Conservation (phyloP, 306 rosid species). For the Lathyrus tuberosus region DNA sequence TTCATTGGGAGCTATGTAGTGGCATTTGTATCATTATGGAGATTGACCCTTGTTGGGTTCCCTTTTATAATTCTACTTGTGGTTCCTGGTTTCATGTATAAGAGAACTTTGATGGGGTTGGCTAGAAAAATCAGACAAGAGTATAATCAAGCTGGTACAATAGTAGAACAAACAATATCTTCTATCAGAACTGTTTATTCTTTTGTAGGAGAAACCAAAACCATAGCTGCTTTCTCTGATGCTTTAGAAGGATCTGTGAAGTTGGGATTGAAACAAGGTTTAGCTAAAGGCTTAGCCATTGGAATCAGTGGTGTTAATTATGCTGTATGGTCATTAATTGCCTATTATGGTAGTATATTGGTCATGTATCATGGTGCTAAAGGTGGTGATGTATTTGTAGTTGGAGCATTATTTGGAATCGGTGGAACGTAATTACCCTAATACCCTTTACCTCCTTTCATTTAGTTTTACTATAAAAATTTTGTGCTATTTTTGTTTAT, state of each 20-base stretch:
- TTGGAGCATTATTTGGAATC: constrained; percentile 65
- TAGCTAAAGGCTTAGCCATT: constrained; percentile 86
- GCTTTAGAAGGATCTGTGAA: constrained; percentile 68
- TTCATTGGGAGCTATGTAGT: constrained; percentile 73
- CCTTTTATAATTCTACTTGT: constrained; percentile 72
- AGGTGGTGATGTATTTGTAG: constrained; percentile 88
- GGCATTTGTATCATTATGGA: constrained; percentile 72
- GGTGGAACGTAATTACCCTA: constrained; percentile 77
- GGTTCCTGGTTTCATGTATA: constrained; percentile 81
- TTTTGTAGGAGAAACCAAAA: constrained; percentile 75
- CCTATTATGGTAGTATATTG: constrained; percentile 77
- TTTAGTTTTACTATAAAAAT: not conserved
- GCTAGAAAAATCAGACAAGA: constrained; percentile 72
- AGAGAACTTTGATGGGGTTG: constrained; percentile 66
- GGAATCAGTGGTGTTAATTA: constrained; percentile 89
- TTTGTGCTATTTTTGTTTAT: not conserved
- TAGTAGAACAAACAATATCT: constrained; percentile 85
- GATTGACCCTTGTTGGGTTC: constrained; percentile 71
- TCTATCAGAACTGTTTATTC: constrained; percentile 88
- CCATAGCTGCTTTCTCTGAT: constrained; percentile 63
- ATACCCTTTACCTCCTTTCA: constrained; percentile 13
- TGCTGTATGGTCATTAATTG: constrained; percentile 87
- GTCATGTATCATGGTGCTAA: constrained; percentile 89
- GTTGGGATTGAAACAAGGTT: constrained; percentile 78
- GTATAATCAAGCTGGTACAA: constrained; percentile 64